Evolutionary conservation across 768 basidiomycete species (phyloP).

Genomic region (Agrocybe pediades): DNA sequence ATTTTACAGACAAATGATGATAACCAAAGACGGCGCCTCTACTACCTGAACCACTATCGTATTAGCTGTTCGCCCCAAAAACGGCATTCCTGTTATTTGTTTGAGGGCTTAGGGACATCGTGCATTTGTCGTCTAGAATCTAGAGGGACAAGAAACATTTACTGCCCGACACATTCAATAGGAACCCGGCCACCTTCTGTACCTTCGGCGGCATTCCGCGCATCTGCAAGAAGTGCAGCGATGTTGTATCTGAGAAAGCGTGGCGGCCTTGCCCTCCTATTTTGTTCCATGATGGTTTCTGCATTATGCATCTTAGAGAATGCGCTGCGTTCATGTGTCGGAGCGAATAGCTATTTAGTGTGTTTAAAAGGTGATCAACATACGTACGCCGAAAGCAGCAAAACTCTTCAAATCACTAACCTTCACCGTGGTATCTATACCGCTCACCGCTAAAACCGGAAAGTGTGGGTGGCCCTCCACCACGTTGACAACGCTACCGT

Average conservation of each 20-base stretch:
- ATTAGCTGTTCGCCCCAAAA: no score
- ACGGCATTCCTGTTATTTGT: no score
- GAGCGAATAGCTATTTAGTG: constrained; percentile 61
- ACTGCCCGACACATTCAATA: background rate
- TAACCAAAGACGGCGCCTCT: background rate
- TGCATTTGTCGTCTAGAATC: no score
- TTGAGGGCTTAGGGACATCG: no score
- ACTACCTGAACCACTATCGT: no score
- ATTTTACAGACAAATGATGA: background rate
- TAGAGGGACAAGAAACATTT: no score
- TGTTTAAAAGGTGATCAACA: background rate
- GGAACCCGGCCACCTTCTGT: background rate
- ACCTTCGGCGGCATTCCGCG: background rate
- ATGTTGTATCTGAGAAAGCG: constrained; percentile 26
- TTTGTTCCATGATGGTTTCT: constrained; percentile 56
- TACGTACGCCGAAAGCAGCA: background rate
- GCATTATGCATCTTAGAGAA: constrained; percentile 60
- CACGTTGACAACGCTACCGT: constrained; percentile 80
- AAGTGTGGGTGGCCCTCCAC: constrained; percentile 82
- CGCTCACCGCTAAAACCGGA: constrained; percentile 83
- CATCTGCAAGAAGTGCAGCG: constrained; percentile 9
- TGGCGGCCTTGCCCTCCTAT: constrained; percentile 40
- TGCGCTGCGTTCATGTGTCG: constrained; percentile 42
- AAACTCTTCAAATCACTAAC: constrained; percentile 33
- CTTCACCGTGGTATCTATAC: constrained; percentile 87